These are phyloP conservation scores for Cyberlindnera saturnus DNA, from an alignment of 805 yeast genomes.

Conservation along the genomic window DNA sequence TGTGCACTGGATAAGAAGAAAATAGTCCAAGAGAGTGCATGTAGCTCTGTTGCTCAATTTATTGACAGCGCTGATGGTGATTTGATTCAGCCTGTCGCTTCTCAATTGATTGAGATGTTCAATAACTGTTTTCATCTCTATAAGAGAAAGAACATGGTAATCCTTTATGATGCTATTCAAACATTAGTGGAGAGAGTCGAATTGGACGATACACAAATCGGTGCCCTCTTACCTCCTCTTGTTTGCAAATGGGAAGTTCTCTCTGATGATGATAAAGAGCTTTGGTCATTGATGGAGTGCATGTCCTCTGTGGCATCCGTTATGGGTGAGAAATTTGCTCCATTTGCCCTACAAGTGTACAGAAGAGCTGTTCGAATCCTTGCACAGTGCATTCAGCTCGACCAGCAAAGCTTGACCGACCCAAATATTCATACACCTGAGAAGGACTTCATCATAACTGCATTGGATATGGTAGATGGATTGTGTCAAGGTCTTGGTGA, in stretches of 20 bases:
- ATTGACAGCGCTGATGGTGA: conserved; percentile 69
- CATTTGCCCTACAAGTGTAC: conserved; percentile 84
- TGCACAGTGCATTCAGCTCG: conserved; percentile 59
- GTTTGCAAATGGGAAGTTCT: conserved; percentile 74
- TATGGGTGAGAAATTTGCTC: conserved; percentile 77
- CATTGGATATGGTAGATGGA: conserved; percentile 88
- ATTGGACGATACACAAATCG: conserved; percentile 51
- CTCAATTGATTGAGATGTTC: conserved; percentile 65
- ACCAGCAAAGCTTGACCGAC: conserved; percentile 55
- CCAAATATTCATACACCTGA: conserved; percentile 75
- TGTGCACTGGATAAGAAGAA: conserved; percentile 80
- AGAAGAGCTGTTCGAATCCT: conserved; percentile 70
- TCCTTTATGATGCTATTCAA: conserved; percentile 86
- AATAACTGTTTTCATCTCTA: conserved; percentile 68
- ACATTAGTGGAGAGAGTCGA: conserved; percentile 75
- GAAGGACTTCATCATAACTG: conserved; percentile 82
- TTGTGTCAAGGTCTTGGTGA: conserved; percentile 80
- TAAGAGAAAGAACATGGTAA: conserved; percentile 74
- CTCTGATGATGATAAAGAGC: conserved; percentile 71
- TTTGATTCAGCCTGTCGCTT: conserved; percentile 50
- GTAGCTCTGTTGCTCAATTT: conserved; percentile 78
- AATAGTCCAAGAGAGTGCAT: conserved; percentile 93
- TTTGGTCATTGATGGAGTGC: conserved; percentile 92
- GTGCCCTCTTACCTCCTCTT: conserved; percentile 71
- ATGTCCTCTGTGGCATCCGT: conserved; percentile 88